A percentile compares a stretch with the other conserved stretches of the same genome.
Conservation (phyloP, 2,329 filamentous ascomycete genomes). For the Grosmannia huntii region DNA sequence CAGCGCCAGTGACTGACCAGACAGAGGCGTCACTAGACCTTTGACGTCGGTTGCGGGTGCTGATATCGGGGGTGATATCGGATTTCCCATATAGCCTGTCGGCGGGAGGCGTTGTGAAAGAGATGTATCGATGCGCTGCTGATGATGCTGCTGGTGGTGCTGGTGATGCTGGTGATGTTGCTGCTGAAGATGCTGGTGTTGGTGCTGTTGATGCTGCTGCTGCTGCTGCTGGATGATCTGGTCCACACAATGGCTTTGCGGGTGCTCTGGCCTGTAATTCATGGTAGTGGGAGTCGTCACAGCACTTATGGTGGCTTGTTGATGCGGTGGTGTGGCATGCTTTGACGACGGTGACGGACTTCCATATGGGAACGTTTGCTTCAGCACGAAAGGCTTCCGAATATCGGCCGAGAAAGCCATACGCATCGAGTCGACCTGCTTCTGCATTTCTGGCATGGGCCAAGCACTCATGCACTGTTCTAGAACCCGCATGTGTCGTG, state of each 20-base stretch:
- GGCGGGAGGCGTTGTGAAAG: constrained; percentile 35
- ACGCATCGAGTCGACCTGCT: constrained; percentile 77
- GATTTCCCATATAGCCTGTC: constrained; percentile 29
- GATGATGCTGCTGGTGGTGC: constrained; percentile 19
- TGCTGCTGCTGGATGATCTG: constrained; percentile 29
- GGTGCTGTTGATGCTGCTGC: constrained; percentile 11
- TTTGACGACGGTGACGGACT: constrained; percentile 45
- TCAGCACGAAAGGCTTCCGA: constrained; percentile 76
- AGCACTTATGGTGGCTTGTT: neutral
- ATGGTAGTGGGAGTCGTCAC: constrained; percentile 25
- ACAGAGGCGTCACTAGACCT: constrained; percentile 51
- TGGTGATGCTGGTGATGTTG: constrained; percentile 26
- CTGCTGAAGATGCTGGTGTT: constrained; percentile 18
- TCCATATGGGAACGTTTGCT: constrained; percentile 75
- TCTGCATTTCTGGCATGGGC: constrained; percentile 82
- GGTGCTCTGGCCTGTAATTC: constrained; percentile 34
- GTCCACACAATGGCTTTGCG: constrained; percentile 36
- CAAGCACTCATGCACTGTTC: constrained; percentile 73
- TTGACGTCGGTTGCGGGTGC: constrained; percentile 60
- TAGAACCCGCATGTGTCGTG: constrained; percentile 84
- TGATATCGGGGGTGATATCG: constrained; percentile 72
- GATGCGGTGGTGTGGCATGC: constrained; percentile 16
- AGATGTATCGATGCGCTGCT: constrained; percentile 31
- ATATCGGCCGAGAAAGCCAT: constrained; percentile 84
- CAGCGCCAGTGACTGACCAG: constrained; percentile 59